Percentiles rank a stretch among this genome's conserved stretches.
These are phyloP conservation scores for Kluyveromyces lactis DNA, from an alignment of 805 yeast genomes.

Conservation along the genomic window DNA sequence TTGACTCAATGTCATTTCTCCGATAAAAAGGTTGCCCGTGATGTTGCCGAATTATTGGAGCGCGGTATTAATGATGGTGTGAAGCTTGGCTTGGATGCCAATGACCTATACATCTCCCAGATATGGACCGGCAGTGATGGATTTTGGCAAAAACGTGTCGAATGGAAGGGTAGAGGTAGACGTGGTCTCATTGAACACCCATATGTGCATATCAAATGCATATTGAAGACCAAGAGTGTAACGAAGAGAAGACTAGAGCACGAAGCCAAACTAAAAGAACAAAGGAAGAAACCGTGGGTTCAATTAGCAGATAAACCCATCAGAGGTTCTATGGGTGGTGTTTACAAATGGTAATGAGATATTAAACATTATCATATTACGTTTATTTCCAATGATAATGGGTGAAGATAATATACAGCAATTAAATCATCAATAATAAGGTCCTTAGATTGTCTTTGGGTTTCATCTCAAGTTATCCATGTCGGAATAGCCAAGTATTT, in stretches of 20 bases:
- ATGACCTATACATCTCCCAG: conserved; percentile 62
- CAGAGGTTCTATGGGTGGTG: conserved; percentile 43
- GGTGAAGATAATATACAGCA: too few relatives aligned
- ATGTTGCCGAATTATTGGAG: conserved; percentile 66
- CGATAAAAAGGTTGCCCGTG: conserved; percentile 69
- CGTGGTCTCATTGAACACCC: conserved; percentile 70
- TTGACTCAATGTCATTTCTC: conserved; percentile 89
- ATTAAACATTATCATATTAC: neutral
- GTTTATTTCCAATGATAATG: neutral
- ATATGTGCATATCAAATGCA: conserved; percentile 71
- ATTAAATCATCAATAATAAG: too few relatives aligned
- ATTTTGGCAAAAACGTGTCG: conserved; percentile 56
- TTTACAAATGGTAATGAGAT: conserved; percentile 45
- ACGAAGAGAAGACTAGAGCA: conserved; percentile 52
- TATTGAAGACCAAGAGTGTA: conserved; percentile 54
- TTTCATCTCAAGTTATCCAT: too few relatives aligned
- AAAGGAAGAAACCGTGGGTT: conserved; percentile 44
- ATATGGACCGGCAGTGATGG: conserved; percentile 95
- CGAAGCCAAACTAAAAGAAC: conserved; percentile 45
- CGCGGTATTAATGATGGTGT: conserved; percentile 65
- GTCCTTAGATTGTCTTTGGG: too few relatives aligned
- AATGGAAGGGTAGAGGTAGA: conserved; percentile 86
- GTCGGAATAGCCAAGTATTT: too few relatives aligned
- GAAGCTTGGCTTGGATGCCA: conserved; percentile 47
- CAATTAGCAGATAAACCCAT: conserved; percentile 38